A percentile compares a stretch with the other conserved stretches of the same genome.
Evolutionary conservation across 257 asterid species (phyloP).

Genomic region (Pogostemon cablin): DNA sequence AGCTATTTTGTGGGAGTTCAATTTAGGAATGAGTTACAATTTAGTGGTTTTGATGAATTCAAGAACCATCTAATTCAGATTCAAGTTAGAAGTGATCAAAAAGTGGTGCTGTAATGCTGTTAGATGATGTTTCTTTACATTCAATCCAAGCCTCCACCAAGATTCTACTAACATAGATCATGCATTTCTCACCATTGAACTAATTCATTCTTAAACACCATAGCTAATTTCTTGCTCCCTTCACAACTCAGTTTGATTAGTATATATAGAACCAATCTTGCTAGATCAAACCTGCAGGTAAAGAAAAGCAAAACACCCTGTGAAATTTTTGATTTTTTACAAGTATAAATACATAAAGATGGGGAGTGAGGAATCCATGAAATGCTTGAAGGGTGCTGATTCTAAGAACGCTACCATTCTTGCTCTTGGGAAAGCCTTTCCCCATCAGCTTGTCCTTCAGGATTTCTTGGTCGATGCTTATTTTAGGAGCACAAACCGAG

Average conservation of each 20-base stretch:
- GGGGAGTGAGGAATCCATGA: constrained; percentile 43
- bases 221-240: neutral
- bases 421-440: constrained; percentile 92
- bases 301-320: neutral
- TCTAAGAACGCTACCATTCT: constrained; percentile 63
- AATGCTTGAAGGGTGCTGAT: constrained; percentile 30
- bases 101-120: neutral
- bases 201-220: constrained; percentile 3
- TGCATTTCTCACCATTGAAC: constrained; percentile 31
- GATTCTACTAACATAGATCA: constrained; percentile 25
- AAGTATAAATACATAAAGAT: constrained; percentile 3
- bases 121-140: neutral
- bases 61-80: too few relatives aligned
- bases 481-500: constrained; percentile 76
- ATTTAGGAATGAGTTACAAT: too few relatives aligned
- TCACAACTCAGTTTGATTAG: neutral
- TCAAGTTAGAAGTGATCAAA: neutral
- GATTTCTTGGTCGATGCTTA: constrained; percentile 90
- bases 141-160: constrained; percentile 31
- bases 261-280: constrained; percentile 23
- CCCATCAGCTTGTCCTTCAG: constrained; percentile 94
- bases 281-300: neutral
- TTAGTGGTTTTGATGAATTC: too few relatives aligned
- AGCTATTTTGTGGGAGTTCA: too few relatives aligned
- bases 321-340: too few relatives aligned